A percentile compares a stretch with the other conserved stretches of the same genome.
phyloP scores from a whole-genome alignment of 163 green algal genomes.

The Chlamydomonas reinhardtii region DNA sequence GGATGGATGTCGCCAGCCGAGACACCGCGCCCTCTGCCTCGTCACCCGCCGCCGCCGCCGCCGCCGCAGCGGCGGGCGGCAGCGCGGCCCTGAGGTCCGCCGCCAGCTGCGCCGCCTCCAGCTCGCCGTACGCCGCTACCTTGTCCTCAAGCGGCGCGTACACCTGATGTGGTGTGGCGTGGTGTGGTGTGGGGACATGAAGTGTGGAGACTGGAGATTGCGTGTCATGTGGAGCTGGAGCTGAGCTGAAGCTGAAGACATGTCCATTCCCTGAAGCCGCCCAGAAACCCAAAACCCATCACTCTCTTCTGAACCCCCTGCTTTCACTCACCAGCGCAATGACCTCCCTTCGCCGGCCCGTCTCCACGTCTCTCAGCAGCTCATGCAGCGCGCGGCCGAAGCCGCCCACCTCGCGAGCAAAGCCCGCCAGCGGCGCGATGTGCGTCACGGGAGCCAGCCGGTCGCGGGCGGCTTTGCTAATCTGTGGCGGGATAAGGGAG shows the following conservation, averaged over 20 bases:
- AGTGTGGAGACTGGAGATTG: too few relatives aligned
- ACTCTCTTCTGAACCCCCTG: too few relatives aligned
- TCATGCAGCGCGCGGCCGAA: slow-evolving; percentile 28
- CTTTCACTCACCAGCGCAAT: slow-evolving; percentile 20
- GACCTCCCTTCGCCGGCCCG: not conserved
- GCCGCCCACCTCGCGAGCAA: slow-evolving; percentile 30
- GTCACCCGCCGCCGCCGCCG: not conserved
- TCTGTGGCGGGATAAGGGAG: slow-evolving; percentile 41
- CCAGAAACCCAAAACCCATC: too few relatives aligned
- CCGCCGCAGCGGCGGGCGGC: not conserved
- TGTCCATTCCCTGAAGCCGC: too few relatives aligned
- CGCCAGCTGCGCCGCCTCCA: slow-evolving; percentile 50
- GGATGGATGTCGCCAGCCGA: slow-evolving; percentile 39
- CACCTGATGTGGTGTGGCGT: not conserved
- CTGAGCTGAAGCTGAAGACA: too few relatives aligned
- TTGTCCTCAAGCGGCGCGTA: slow-evolving; percentile 57
- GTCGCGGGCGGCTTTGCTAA: slow-evolving; percentile 28
- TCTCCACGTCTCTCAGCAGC: slow-evolving; percentile 35
- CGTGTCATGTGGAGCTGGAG: too few relatives aligned
- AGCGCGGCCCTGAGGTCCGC: slow-evolving; percentile 37
- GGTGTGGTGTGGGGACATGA: not conserved
- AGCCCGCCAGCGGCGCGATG: slow-evolving; percentile 10
- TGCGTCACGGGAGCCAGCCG: slow-evolving; percentile 1
- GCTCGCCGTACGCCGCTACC: slow-evolving; percentile 44
- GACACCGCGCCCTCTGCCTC: slow-evolving; percentile 34